A percentile compares a stretch with the other conserved stretches of the same genome.
Conservation (phyloP, 1,284 basidiomycete genomes). For the Cystobasidium slooffiae region DNA sequence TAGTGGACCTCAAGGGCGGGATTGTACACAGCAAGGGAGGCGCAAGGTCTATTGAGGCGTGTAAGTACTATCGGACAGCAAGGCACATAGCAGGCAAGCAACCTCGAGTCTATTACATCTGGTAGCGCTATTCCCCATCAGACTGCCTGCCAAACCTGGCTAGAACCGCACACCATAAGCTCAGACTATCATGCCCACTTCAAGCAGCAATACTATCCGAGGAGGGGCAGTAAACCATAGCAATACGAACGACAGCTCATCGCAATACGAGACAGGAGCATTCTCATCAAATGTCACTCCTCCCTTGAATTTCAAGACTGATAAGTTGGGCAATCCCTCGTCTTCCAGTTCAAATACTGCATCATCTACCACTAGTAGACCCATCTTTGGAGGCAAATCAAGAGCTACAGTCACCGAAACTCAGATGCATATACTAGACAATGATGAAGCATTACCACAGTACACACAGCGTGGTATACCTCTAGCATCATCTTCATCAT, state of each 20-base stretch:
- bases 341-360: not conserved
- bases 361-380: not conserved
- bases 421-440: not conserved
- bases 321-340: not conserved
- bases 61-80: no score
- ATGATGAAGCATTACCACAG: not conserved
- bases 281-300: slow-evolving; percentile 31
- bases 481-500: not conserved
- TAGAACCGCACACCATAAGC: not conserved
- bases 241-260: not conserved
- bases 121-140: not conserved
- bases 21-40: no score
- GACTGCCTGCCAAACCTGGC: no score
- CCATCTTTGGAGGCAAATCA: not conserved
- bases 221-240: not conserved
- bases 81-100: not conserved
- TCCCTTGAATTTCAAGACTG: not conserved
- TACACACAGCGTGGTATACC: not conserved
- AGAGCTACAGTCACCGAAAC: slow-evolving; percentile 8
- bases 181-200: not conserved
- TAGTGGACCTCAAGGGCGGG: no score
- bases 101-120: not conserved
- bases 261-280: not conserved
- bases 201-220: not conserved
- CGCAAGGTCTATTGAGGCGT: no score